Evolutionary conservation across 495 filamentous ascomycete species (phyloP).

Genomic region (Neurospora sp.): DNA sequence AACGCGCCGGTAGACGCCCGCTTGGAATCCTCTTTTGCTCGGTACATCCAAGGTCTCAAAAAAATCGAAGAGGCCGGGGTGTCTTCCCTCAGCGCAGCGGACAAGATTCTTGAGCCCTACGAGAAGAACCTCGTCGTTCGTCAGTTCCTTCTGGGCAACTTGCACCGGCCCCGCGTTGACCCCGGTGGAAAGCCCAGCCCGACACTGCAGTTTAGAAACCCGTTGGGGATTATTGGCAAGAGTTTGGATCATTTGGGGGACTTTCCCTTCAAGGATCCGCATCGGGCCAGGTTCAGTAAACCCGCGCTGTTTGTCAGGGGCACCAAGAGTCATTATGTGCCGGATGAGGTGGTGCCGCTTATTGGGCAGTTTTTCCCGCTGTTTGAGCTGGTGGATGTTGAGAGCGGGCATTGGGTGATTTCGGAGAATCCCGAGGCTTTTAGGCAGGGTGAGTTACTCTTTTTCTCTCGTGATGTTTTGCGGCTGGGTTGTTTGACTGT

Average conservation of each 20-base stretch:
- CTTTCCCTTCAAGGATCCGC: slow-evolving; percentile 70
- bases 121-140: slow-evolving; percentile 69
- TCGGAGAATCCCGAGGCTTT: slow-evolving; percentile 88
- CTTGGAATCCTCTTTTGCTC: slow-evolving; percentile 62
- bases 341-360: slow-evolving; percentile 76
- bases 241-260: slow-evolving; percentile 56
- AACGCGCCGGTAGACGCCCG: slow-evolving; percentile 81
- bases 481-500: no score
- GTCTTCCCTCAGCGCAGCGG: slow-evolving; percentile 61
- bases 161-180: slow-evolving; percentile 39
- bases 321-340: slow-evolving; percentile 73
- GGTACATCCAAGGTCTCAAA: slow-evolving; percentile 80
- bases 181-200: not conserved
- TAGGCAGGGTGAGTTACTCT: slow-evolving; percentile 51
- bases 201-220: slow-evolving; percentile 36
- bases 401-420: slow-evolving; percentile 90
- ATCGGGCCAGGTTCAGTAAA: slow-evolving; percentile 53
- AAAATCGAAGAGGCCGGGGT: slow-evolving; percentile 59
- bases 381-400: slow-evolving; percentile 70
- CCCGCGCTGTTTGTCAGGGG: slow-evolving; percentile 79
- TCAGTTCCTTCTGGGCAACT: slow-evolving; percentile 90
- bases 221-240: slow-evolving; percentile 28
- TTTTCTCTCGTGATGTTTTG: not conserved
- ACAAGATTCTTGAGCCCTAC: slow-evolving; percentile 66
- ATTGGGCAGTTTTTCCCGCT: slow-evolving; percentile 86